Evolutionary conservation across 2,329 filamentous ascomycete species (phyloP).

Genomic region (Penicillium sp.): DNA sequence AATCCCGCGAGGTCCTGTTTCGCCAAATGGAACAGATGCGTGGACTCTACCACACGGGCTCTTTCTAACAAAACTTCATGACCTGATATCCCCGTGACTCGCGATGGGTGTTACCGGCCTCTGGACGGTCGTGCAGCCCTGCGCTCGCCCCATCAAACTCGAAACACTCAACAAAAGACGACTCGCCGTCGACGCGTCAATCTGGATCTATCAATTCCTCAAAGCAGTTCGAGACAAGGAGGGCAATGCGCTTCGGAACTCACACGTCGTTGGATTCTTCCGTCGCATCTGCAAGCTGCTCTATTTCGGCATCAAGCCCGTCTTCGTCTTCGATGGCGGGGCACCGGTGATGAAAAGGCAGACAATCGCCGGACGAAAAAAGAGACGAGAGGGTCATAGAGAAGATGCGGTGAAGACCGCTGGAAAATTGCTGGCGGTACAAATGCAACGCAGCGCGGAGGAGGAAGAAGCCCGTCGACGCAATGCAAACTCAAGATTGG

Average conservation of each 20-base stretch:
- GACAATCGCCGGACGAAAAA: conserved; percentile 79
- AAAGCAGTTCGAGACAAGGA: conserved; percentile 99
- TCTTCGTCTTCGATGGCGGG: conserved; percentile 97
- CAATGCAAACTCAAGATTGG: conserved; percentile 46
- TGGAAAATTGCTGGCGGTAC: conserved; percentile 85
- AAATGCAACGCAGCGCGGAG: conserved; percentile 88
- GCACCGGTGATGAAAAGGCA: conserved; percentile 88
- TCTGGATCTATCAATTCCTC: conserved; percentile 99
- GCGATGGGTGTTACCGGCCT: conserved; percentile 96
- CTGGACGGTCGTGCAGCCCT: conserved; percentile 94
- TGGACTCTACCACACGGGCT: background rate
- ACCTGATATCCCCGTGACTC: conserved; percentile 7
- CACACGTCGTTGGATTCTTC: conserved; percentile 96
- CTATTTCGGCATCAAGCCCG: conserved; percentile 92
- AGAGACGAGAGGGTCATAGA: conserved; percentile 78
- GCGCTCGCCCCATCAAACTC: conserved; percentile 91
- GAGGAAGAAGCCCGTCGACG: conserved; percentile 71
- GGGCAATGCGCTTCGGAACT: conserved; percentile 93
- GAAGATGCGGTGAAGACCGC: conserved; percentile 94
- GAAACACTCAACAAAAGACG: conserved; percentile 95
- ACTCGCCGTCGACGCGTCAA: conserved; percentile 94
- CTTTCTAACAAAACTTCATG: background rate
- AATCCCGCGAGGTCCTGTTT: conserved; percentile 1
- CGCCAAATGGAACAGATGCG: background rate
- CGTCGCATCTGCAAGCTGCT: conserved; percentile 96